Conservation (phyloP, 2,329 filamentous ascomycete species). For the Lachnellula arida region DNA sequence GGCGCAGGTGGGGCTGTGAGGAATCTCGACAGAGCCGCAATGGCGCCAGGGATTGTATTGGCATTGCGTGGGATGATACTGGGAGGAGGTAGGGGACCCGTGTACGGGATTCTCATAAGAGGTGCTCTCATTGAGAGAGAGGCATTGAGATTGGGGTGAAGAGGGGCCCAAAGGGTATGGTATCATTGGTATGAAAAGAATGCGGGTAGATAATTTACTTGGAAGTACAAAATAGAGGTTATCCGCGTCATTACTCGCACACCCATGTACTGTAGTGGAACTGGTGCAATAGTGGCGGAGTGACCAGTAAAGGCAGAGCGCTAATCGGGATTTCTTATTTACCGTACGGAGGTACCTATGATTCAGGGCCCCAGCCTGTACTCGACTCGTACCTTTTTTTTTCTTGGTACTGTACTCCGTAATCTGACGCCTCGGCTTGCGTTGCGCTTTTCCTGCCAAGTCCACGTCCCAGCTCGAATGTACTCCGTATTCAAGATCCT, state of each 20-base stretch:
- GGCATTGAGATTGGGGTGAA: not conserved
- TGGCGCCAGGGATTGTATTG: conserved; percentile 63
- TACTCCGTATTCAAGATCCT: no score
- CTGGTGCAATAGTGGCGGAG: not conserved
- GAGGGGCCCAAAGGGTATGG: not conserved
- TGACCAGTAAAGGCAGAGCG: not conserved
- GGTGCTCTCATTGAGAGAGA: conserved; percentile 54
- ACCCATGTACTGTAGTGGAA: not conserved
- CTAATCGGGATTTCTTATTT: no score
- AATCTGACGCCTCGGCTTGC: not conserved
- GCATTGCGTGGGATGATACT: conserved; percentile 70
- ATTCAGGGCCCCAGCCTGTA: no score
- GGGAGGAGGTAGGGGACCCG: conserved; percentile 71
- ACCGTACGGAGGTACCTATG: no score
- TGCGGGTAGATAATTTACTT: not conserved
- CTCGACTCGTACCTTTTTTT: no score
- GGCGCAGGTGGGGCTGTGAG: conserved; percentile 56
- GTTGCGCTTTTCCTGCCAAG: not conserved
- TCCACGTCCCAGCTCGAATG: no score
- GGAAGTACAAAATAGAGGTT: not conserved
- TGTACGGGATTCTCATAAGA: conserved; percentile 85
- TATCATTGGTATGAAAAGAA: not conserved
- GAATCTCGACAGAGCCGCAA: conserved; percentile 74
- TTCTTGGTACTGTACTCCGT: not conserved
- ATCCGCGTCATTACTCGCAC: conserved; percentile 18